phyloP scores from a whole-genome alignment of 768 basidiomycete species.

The Lactifluus hygrophoroides region DNA sequence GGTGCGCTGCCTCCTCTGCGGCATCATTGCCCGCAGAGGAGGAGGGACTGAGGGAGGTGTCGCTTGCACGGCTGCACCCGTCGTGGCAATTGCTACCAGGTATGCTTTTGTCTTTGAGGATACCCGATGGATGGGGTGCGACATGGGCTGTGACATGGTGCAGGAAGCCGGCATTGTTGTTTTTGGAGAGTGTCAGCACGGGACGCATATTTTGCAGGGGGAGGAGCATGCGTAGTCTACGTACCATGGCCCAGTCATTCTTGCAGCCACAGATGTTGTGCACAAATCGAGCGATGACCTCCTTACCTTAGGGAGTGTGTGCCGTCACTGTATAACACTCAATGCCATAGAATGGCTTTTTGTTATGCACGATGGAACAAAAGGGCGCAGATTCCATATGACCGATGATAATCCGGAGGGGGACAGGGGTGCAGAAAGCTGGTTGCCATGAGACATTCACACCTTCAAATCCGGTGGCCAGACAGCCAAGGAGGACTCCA shows the following conservation, averaged over 20 bases:
- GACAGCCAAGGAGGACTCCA: too few species aligned
- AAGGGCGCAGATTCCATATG: slow-evolving; percentile 80
- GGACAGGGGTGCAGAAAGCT: slow-evolving; percentile 74
- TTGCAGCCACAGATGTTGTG: slow-evolving; percentile 75
- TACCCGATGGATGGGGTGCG: too few species aligned
- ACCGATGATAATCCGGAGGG: slow-evolving; percentile 80
- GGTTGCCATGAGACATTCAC: slow-evolving; percentile 99
- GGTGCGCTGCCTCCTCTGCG: too few species aligned
- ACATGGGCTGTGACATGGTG: too few species aligned
- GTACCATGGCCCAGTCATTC: slow-evolving; percentile 89
- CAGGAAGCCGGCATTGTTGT: too few species aligned
- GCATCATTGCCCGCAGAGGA: too few species aligned
- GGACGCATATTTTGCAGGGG: too few species aligned
- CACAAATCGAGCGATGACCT: slow-evolving; percentile 81
- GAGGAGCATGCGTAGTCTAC: neutral
- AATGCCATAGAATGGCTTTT: slow-evolving; percentile 88
- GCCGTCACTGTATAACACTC: slow-evolving; percentile 99
- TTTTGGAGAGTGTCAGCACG: too few species aligned
- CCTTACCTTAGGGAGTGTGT: slow-evolving; percentile 82
- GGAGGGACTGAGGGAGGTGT: too few species aligned
- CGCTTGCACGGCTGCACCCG: too few species aligned
- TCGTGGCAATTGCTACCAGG: too few species aligned
- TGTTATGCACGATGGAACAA: slow-evolving; percentile 87
- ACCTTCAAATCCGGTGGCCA: too few species aligned
- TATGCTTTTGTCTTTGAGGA: slow-evolving; percentile 36